Conservation (phyloP, 2,329 filamentous ascomycete species). For the Zymoseptoria tritici region DNA sequence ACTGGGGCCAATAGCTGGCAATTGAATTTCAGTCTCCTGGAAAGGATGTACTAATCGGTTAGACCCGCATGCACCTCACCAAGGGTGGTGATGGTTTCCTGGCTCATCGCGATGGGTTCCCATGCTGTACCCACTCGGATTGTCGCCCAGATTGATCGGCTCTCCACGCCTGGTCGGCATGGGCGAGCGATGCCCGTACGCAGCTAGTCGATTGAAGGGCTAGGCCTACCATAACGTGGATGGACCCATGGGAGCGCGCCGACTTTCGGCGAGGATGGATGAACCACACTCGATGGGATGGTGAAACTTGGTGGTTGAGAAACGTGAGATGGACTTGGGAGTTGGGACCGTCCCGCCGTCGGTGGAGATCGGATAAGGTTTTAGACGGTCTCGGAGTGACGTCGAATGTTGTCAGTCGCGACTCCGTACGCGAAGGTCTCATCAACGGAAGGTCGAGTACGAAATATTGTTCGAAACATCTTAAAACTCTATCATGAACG, state of each 20-base stretch:
- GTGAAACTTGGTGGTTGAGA: not conserved
- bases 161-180: not conserved
- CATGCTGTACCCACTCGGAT: not conserved
- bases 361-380: not conserved
- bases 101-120: not conserved
- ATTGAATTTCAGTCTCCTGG: not conserved
- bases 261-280: not conserved
- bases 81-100: not conserved
- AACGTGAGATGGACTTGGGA: not conserved
- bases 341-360: not conserved
- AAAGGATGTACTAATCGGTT: not conserved
- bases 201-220: not conserved
- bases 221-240: not conserved
- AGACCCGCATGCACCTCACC: not conserved
- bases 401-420: not conserved
- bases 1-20: not conserved
- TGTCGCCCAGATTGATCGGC: not conserved
- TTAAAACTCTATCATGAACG: constrained; percentile 27
- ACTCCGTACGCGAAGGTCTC: not conserved
- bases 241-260: not conserved
- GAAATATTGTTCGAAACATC: too few species aligned
- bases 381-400: not conserved
- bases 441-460: too few species aligned
- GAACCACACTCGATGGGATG: not conserved
- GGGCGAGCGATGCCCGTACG: not conserved